These are phyloP conservation scores for Picea sitchensis DNA, from an alignment of 75 land plant genomes.

Conservation along the genomic window DNA sequence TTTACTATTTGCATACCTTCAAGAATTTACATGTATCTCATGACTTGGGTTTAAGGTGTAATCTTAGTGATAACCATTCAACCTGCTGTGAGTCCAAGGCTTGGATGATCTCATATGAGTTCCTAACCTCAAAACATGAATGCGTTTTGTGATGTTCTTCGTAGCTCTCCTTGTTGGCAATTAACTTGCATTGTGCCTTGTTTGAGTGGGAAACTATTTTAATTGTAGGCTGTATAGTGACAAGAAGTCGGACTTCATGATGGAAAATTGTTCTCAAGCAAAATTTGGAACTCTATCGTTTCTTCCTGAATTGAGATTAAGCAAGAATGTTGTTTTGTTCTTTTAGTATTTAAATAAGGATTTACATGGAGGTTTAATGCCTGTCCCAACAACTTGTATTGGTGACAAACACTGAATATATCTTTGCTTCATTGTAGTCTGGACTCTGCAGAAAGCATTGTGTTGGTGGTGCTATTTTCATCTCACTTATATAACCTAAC, in stretches of 20 bases:
- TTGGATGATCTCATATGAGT: background rate
- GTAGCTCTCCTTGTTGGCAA: background rate
- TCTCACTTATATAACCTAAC: background rate
- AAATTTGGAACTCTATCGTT: background rate
- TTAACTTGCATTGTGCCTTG: background rate
- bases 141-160: background rate
- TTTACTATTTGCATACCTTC: background rate
- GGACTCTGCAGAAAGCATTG: background rate
- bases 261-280: background rate
- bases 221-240: background rate
- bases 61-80: background rate
- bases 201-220: background rate
- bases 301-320: background rate
- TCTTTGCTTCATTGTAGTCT: background rate
- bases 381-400: background rate
- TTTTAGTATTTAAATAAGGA: background rate
- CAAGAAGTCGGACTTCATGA: background rate
- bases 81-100: background rate
- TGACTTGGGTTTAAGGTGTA: background rate
- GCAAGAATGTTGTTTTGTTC: background rate
- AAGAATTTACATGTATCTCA: background rate
- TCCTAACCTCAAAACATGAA: background rate
- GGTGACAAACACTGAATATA: background rate
- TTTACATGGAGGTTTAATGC: background rate
- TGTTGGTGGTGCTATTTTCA: background rate